These are phyloP conservation scores for Gossypium bickii DNA, from an alignment of 345 rosid species.

Conservation along the genomic window DNA sequence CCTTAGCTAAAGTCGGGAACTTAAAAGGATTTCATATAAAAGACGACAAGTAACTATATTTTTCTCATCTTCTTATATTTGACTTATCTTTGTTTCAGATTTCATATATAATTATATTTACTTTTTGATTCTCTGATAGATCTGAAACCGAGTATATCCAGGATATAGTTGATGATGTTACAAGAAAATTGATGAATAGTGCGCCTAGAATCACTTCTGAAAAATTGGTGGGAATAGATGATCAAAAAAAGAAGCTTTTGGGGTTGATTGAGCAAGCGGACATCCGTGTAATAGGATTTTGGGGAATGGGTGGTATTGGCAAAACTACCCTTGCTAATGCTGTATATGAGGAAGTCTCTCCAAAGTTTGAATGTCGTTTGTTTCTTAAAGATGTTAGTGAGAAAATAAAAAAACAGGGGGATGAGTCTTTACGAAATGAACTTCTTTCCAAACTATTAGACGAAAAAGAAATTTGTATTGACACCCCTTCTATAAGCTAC, in stretches of 20 bases:
- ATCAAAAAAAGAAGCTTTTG: neutral
- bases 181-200: neutral
- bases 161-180: no score
- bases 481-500: neutral
- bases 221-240: neutral
- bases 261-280: neutral
- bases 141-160: no score
- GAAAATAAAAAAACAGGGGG: neutral
- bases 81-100: neutral
- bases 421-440: neutral
- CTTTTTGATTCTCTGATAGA: neutral
- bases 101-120: neutral
- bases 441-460: neutral
- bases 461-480: neutral
- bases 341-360: neutral
- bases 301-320: conserved; percentile 7
- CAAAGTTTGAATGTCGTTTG: neutral
- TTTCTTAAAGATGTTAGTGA: neutral
- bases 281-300: neutral
- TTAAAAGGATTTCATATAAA: neutral
- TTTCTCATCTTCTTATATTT: neutral
- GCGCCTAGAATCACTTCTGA: neutral
- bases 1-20: neutral
- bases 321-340: neutral
- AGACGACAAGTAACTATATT: neutral